phyloP scores from a whole-genome alignment of 2,329 filamentous ascomycete genomes.

The Trichoderma aggressivum region DNA sequence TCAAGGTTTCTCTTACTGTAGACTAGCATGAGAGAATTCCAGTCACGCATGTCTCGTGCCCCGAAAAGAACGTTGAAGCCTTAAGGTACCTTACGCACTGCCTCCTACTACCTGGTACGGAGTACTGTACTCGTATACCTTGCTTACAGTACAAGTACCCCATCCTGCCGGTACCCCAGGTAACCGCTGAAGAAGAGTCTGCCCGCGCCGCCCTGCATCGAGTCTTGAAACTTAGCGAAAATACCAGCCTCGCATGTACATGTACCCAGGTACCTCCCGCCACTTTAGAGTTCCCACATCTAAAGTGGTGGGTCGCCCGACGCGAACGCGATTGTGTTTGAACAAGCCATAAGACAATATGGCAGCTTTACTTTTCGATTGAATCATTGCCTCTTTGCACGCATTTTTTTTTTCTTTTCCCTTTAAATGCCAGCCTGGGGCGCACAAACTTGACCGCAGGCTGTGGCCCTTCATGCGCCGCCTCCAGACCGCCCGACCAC shows the following conservation, averaged over 20 bases:
- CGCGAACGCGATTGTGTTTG: conserved; percentile 16
- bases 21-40: background rate
- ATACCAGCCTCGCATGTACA: background rate
- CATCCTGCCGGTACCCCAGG: background rate
- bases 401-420: background rate
- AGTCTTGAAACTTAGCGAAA: background rate
- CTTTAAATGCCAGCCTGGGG: conserved; percentile 16
- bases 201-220: background rate
- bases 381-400: conserved; percentile 1
- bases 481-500: background rate
- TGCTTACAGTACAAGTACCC: background rate
- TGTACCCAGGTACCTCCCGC: background rate
- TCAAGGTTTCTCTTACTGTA: background rate
- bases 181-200: background rate
- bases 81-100: background rate
- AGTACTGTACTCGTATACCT: too few relatives aligned
- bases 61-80: background rate
- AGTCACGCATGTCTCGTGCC: background rate
- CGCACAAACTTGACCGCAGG: conserved; percentile 15
- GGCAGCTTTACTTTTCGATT: background rate
- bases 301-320: conserved; percentile 16
- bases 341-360: conserved; percentile 13
- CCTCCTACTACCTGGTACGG: too few relatives aligned
- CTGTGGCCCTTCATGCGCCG: conserved; percentile 12
- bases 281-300: conserved; percentile 13